These are phyloP conservation scores for Ceratobasidium sp. DNA, from an alignment of 1,284 basidiomycete genomes.

Conservation along the genomic window DNA sequence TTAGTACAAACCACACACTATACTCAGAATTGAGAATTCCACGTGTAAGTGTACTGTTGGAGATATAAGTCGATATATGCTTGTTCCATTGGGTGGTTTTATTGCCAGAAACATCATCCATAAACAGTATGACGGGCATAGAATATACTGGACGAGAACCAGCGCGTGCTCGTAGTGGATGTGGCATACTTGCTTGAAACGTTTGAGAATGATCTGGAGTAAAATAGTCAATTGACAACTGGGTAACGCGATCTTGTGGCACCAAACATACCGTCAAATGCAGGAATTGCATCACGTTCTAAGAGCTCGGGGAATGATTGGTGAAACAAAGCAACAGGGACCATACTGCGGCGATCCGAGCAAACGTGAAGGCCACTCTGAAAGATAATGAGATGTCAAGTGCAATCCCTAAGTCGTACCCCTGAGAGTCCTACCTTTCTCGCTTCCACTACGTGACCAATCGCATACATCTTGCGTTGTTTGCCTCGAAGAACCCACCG, in stretches of 20 bases:
- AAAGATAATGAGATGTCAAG: neutral
- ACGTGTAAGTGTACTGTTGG: slow-evolving; percentile 27
- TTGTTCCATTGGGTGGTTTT: slow-evolving; percentile 37
- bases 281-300: neutral
- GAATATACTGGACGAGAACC: slow-evolving; percentile 21
- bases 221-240: neutral
- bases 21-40: slow-evolving; percentile 12
- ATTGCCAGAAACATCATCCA: slow-evolving; percentile 37
- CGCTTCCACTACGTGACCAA: neutral
- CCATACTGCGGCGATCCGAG: neutral
- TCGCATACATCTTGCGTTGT: neutral
- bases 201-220: neutral
- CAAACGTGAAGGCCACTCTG: neutral
- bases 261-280: slow-evolving; percentile 16
- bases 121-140: slow-evolving; percentile 30
- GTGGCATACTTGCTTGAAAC: slow-evolving; percentile 12
- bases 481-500: neutral
- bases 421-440: neutral
- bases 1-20: slow-evolving; percentile 27
- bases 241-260: neutral
- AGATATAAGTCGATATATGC: slow-evolving; percentile 21
- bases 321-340: neutral
- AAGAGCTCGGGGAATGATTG: neutral
- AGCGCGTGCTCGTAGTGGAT: slow-evolving; percentile 9
- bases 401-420: neutral